phyloP scores from a whole-genome alignment of 805 yeast genomes.

The Hanseniaspora valbyensis region DNA sequence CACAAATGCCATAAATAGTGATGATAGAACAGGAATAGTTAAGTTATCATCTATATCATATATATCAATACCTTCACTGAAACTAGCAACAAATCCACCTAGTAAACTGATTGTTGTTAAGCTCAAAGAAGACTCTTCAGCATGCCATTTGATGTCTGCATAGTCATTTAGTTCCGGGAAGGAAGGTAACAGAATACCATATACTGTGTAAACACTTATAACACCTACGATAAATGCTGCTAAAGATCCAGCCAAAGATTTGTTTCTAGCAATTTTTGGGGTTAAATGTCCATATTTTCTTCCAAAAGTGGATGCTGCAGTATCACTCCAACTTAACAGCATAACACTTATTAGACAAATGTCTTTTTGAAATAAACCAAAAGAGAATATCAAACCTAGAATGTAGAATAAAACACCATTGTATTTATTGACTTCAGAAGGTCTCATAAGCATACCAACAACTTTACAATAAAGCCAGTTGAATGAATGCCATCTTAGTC shows the following conservation, averaged over 20 bases:
- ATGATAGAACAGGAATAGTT: conserved; percentile 83
- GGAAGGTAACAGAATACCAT: conserved; percentile 60
- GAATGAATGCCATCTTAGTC: conserved; percentile 51
- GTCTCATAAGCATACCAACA: conserved; percentile 78
- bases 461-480: conserved; percentile 54
- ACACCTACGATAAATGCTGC: conserved; percentile 78
- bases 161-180: conserved; percentile 45
- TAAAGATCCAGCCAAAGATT: conserved; percentile 79
- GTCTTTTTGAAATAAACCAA: conserved; percentile 65
- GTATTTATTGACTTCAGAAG: conserved; percentile 55
- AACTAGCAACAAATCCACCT: conserved; percentile 73
- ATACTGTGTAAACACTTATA: conserved; percentile 51
- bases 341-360: conserved; percentile 64
- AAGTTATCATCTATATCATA: conserved; percentile 80
- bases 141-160: conserved; percentile 55
- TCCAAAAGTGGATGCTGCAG: conserved; percentile 92
- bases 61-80: conserved; percentile 74
- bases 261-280: conserved; percentile 60
- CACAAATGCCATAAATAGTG: conserved; percentile 46
- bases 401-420: conserved; percentile 88
- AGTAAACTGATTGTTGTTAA: conserved; percentile 44
- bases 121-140: conserved; percentile 46
- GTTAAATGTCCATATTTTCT: conserved; percentile 75
- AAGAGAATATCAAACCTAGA: conserved; percentile 64
- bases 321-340: conserved; percentile 90